Evolutionary conservation across 805 yeast genomes (phyloP).

Genomic region (Spathaspora gorwiae): DNA sequence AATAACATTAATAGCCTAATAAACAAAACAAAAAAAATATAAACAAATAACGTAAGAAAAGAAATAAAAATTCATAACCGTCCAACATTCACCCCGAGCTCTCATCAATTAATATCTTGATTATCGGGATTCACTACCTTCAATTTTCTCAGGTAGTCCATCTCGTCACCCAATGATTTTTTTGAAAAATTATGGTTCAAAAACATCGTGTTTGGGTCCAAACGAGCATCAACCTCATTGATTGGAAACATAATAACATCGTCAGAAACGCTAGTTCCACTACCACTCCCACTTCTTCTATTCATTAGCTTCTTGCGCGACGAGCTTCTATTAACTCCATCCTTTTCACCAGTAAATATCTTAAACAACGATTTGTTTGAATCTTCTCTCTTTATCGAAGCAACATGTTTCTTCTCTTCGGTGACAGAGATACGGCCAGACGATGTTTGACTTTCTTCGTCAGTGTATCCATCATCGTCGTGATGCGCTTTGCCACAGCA

Average conservation of each 20-base stretch:
- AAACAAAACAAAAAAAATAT: no score
- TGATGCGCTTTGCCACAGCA: constrained; percentile 11
- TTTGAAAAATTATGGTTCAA: constrained; percentile 20
- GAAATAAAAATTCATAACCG: no score
- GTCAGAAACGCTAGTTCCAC: constrained; percentile 7
- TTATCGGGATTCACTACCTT: constrained; percentile 21
- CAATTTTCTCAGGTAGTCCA: constrained; percentile 32
- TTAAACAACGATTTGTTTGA: constrained; percentile 32
- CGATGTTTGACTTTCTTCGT: constrained; percentile 36
- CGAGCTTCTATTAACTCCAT: constrained; percentile 21
- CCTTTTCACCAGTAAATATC: constrained; percentile 15
- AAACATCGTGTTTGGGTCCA: constrained; percentile 22
- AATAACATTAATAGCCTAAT: no score
- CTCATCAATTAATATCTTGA: no score
- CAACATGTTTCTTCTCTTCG: constrained; percentile 13
- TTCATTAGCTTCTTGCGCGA: constrained; percentile 25
- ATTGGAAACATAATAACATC: constrained; percentile 31
- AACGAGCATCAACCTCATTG: constrained; percentile 22
- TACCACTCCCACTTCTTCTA: constrained; percentile 1
- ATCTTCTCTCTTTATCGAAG: constrained; percentile 25
- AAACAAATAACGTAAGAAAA: no score
- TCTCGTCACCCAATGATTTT: constrained; percentile 29
- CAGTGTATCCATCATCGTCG: constrained; percentile 19
- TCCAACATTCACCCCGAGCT: no score
- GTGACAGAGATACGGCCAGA: constrained; percentile 25